phyloP scores from a whole-genome alignment of 2,329 filamentous ascomycete species.

The Cryphonectria japonica region DNA sequence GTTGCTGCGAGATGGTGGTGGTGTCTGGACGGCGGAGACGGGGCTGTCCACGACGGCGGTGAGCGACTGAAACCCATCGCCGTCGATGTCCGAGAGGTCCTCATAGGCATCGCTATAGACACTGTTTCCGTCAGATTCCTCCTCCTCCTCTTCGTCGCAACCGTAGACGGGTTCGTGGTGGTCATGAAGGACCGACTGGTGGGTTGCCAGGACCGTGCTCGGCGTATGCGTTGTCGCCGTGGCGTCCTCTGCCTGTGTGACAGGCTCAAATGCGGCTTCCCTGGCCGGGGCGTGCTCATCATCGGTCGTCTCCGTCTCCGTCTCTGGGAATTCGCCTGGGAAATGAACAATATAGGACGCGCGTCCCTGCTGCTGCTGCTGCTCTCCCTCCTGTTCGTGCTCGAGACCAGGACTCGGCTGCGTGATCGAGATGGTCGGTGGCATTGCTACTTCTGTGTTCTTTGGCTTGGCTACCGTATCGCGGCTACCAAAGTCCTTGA shows the following conservation, averaged over 20 bases:
- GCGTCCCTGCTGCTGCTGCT: slow-evolving; percentile 28
- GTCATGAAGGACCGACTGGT: slow-evolving; percentile 41
- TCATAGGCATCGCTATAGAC: slow-evolving; percentile 80
- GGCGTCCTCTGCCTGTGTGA: slow-evolving; percentile 30
- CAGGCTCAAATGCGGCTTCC: slow-evolving; percentile 32
- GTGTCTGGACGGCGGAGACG: slow-evolving; percentile 45
- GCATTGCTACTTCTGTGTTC: neutral
- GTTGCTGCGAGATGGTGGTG: neutral
- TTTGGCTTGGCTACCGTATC: neutral
- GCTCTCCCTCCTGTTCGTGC: slow-evolving; percentile 15
- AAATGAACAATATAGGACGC: slow-evolving; percentile 53
- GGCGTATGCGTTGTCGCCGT: slow-evolving; percentile 30
- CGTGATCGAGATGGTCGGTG: slow-evolving; percentile 46
- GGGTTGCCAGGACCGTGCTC: slow-evolving; percentile 32
- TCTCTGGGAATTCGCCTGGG: slow-evolving; percentile 62
- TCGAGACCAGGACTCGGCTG: slow-evolving; percentile 47
- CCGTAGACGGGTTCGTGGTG: slow-evolving; percentile 18
- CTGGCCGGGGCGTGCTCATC: slow-evolving; percentile 21
- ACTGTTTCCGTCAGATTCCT: slow-evolving; percentile 55
- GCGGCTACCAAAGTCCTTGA: slow-evolving; percentile 21
- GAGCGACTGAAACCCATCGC: slow-evolving; percentile 71
- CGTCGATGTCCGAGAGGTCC: slow-evolving; percentile 67
- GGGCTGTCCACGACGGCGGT: slow-evolving; percentile 72
- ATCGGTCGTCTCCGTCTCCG: slow-evolving; percentile 24
- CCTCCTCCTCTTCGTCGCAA: slow-evolving; percentile 30